phyloP scores from a whole-genome alignment of 345 rosid genomes.

The Moricandia moricandioides region DNA sequence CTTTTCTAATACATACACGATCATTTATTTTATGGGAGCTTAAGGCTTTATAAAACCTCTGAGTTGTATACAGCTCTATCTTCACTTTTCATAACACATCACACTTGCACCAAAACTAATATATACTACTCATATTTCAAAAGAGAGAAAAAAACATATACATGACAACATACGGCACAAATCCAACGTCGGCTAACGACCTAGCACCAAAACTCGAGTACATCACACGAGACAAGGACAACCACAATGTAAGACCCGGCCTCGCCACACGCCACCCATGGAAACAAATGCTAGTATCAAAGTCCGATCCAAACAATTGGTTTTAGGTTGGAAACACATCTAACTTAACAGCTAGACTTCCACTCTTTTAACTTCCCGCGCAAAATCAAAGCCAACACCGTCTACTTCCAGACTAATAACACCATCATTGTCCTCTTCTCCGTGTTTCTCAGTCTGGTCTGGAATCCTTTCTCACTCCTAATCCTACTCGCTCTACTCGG shows the following conservation, averaged over 20 bases:
- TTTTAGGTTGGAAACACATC: too few relatives aligned
- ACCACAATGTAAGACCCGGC: conserved; percentile 45
- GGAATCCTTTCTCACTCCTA: conserved; percentile 78
- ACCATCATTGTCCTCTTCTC: conserved; percentile 51
- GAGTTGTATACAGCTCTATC: not conserved
- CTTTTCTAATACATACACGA: not conserved
- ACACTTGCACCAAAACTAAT: not conserved
- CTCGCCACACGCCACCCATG: conserved; percentile 68
- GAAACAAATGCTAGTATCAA: conserved; percentile 68
- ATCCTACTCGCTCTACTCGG: conserved; percentile 57
- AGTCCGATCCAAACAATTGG: too few relatives aligned
- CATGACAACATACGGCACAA: conserved; percentile 77
- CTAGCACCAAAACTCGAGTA: conserved; percentile 50
- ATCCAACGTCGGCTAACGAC: conserved; percentile 56
- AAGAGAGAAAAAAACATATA: not conserved
- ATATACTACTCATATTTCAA: conserved; percentile 5
- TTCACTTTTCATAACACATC: conserved; percentile 10
- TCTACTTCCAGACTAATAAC: conserved; percentile 70
- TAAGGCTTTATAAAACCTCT: conserved; percentile 24
- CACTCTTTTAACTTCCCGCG: conserved; percentile 44
- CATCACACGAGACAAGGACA: conserved; percentile 58
- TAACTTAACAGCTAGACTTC: too few relatives aligned
- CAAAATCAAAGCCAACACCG: conserved; percentile 43
- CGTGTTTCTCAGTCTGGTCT: conserved; percentile 66
- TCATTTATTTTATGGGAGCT: not conserved